A percentile compares a stretch with the other conserved stretches of the same genome.
These are phyloP conservation scores for Penicillium atrosanguineum DNA, from an alignment of 495 filamentous ascomycete genomes.

Conservation along the genomic window DNA sequence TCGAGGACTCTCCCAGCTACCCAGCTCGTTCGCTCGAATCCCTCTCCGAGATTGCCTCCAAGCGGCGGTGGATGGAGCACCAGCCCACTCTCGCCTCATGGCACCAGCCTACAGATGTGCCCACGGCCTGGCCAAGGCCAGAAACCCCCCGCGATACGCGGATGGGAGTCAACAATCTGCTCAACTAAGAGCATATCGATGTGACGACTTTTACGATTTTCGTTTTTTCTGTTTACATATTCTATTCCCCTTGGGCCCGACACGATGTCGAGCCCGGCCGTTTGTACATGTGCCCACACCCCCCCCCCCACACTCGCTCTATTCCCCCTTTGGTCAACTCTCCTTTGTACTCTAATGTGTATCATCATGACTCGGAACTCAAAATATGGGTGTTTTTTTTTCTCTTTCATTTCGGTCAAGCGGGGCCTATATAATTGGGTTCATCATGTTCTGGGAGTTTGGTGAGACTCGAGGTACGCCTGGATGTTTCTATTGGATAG, in stretches of 20 bases:
- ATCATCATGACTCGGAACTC: constrained; percentile 29
- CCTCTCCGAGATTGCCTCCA: constrained; percentile 31
- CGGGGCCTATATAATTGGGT: constrained; percentile 6
- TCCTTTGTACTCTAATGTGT: constrained; percentile 41
- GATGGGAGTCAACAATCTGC: constrained; percentile 41
- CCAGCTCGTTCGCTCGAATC: constrained; percentile 26
- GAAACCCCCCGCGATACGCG: constrained; percentile 42
- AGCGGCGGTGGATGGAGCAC: constrained; percentile 34
- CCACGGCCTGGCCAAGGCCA: constrained; percentile 25
- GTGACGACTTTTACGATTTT: constrained; percentile 13
- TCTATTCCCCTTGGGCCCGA: constrained; percentile 12
- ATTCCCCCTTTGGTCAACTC: constrained; percentile 24
- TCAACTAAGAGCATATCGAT: constrained; percentile 28
- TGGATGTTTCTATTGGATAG: constrained; percentile 7
- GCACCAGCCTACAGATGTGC: constrained; percentile 24
- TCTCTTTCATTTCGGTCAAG: constrained; percentile 4
- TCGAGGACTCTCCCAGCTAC: constrained; percentile 31
- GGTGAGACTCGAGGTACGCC: not conserved
- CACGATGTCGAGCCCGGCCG: constrained; percentile 7
- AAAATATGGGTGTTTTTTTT: constrained; percentile 21
- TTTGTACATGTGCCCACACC: constrained; percentile 35
- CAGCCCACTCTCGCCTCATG: constrained; percentile 30
- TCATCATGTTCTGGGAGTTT: constrained; percentile 4
- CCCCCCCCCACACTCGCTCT: constrained; percentile 15
- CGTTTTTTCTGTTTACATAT: constrained; percentile 20